These are phyloP conservation scores for Tricholoma sp. DNA, from an alignment of 768 basidiomycete genomes.

Conservation along the genomic window DNA sequence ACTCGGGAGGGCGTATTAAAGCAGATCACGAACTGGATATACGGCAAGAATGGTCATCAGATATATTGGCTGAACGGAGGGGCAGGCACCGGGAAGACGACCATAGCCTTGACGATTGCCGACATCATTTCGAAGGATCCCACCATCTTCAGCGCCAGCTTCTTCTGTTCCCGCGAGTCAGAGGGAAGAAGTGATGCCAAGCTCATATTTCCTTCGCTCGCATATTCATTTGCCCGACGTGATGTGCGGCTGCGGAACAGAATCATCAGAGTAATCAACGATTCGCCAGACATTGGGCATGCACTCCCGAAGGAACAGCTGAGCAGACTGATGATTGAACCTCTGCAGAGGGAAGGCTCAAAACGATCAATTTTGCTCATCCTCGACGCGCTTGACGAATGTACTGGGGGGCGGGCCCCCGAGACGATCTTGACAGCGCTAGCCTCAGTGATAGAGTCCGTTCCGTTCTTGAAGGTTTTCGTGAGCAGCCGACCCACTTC, in stretches of 20 bases:
- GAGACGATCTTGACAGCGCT: conserved; percentile 11
- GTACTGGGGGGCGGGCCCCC: conserved; percentile 10
- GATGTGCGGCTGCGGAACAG: conserved; percentile 10
- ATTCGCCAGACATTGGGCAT: conserved; percentile 16
- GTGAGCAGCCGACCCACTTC: conserved; percentile 17
- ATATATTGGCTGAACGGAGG: conserved; percentile 22
- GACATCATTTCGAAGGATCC: conserved; percentile 8
- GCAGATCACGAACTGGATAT: conserved; percentile 17
- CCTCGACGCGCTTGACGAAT: conserved; percentile 23
- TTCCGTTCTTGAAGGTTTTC: conserved; percentile 18
- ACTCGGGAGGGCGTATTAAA: conserved; percentile 18
- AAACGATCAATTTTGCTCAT: conserved; percentile 17
- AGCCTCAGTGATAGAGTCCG: conserved; percentile 4
- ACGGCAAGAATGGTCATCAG: conserved; percentile 9
- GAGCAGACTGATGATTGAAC: conserved; percentile 18
- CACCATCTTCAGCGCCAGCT: conserved; percentile 20
- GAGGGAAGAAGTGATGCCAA: conserved; percentile 18
- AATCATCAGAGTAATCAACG: conserved; percentile 13
- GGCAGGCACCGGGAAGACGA: conserved; percentile 22
- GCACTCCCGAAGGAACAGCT: conserved; percentile 16
- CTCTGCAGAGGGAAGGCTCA: conserved; percentile 9
- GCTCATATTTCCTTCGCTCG: conserved; percentile 22
- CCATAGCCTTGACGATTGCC: conserved; percentile 18
- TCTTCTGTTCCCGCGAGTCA: conserved; percentile 24
- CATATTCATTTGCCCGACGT: conserved; percentile 17